These are phyloP conservation scores for Nemania serpens DNA, from an alignment of 2,329 filamentous ascomycete genomes.

Conservation along the genomic window DNA sequence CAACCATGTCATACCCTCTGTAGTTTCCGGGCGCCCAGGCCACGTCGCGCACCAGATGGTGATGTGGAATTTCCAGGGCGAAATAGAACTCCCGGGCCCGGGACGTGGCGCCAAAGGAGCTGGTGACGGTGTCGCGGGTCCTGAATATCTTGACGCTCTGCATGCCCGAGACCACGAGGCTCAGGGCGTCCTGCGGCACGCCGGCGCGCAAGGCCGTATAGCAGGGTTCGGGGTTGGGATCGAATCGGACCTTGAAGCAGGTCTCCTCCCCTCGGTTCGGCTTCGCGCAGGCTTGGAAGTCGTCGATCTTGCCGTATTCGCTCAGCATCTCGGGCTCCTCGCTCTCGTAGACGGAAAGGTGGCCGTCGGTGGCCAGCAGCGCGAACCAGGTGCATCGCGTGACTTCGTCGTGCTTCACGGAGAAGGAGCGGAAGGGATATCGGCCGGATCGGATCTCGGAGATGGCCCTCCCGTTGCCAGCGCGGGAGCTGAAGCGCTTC, in stretches of 20 bases:
- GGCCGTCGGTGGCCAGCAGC: conserved; percentile 80
- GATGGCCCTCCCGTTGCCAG: conserved; percentile 51
- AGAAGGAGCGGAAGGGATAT: conserved; percentile 78
- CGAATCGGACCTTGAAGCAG: conserved; percentile 83
- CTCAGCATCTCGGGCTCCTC: conserved; percentile 80
- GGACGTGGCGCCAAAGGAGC: conserved; percentile 55
- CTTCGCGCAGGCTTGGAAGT: conserved; percentile 72
- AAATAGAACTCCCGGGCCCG: conserved; percentile 81
- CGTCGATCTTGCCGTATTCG: conserved; percentile 76
- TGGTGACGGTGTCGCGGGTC: conserved; percentile 64
- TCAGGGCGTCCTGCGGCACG: conserved; percentile 78
- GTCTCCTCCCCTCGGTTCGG: conserved; percentile 83
- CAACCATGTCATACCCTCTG: conserved; percentile 85
- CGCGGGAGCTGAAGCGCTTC: conserved; percentile 75
- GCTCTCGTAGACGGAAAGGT: conserved; percentile 81
- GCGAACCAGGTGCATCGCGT: conserved; percentile 83
- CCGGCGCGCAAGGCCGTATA: conserved; percentile 78
- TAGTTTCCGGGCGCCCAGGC: conserved; percentile 93
- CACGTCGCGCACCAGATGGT: conserved; percentile 80
- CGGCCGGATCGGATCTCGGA: conserved; percentile 63
- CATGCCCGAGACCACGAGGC: conserved; percentile 85
- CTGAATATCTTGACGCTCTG: conserved; percentile 82
- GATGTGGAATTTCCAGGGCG: conserved; percentile 76
- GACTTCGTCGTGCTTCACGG: conserved; percentile 81
- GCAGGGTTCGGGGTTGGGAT: conserved; percentile 83